Percentiles rank a stretch among this genome's conserved stretches.
Conservation (phyloP, 441 rosid genomes). For the Arabidopsis lyrata region DNA sequence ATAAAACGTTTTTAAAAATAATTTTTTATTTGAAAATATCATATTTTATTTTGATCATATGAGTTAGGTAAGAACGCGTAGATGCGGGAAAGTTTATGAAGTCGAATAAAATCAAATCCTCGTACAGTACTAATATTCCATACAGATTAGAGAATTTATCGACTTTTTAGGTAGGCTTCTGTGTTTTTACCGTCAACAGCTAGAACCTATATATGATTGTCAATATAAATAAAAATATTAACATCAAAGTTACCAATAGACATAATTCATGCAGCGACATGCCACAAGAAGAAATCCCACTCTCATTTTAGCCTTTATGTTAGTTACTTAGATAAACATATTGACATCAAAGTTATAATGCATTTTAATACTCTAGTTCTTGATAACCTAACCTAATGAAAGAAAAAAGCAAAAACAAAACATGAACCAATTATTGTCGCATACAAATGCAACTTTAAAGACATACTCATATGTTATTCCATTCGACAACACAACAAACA, state of each 20-base stretch:
- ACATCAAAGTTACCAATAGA: background rate
- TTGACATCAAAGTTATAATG: background rate
- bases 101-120: slow-evolving; percentile 36
- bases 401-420: background rate
- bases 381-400: background rate
- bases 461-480: background rate
- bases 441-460: slow-evolving; percentile 15
- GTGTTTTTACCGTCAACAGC: slow-evolving; percentile 8
- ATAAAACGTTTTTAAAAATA: background rate
- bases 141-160: slow-evolving; percentile 18
- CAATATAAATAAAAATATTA: background rate
- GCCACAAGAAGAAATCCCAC: background rate
- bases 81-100: background rate
- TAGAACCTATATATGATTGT: slow-evolving; percentile 1
- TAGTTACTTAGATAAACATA: background rate
- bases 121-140: slow-evolving; percentile 31
- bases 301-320: background rate
- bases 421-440: slow-evolving; percentile 21
- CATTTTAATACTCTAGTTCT: background rate
- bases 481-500: slow-evolving; percentile 7
- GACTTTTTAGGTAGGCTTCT: background rate
- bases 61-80: slow-evolving; percentile 28
- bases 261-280: slow-evolving; percentile 12
- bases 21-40: background rate
- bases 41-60: background rate